A percentile compares a stretch with the other conserved stretches of the same genome.
Evolutionary conservation across 208 protist genomes (phyloP).

Genomic region (Leishmania tarentolae): DNA sequence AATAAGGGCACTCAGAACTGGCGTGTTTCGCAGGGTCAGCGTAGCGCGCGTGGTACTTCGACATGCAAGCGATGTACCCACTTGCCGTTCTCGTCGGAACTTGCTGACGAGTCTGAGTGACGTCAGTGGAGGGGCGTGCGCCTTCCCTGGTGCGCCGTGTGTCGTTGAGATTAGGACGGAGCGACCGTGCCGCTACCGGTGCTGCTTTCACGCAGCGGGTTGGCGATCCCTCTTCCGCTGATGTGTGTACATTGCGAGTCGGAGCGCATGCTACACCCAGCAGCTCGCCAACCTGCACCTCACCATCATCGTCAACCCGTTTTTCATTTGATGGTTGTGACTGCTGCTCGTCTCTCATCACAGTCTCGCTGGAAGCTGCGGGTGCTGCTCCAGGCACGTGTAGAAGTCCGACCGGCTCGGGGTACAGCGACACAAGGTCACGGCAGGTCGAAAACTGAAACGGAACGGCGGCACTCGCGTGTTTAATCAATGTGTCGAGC

Average conservation of each 20-base stretch:
- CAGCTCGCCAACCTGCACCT: constrained; percentile 13
- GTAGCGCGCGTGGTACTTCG: constrained; percentile 65
- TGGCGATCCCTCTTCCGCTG: neutral
- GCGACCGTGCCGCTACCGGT: neutral
- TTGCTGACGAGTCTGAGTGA: neutral
- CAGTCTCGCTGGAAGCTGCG: neutral
- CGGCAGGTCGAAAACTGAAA: constrained; percentile 26
- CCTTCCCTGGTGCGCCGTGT: neutral
- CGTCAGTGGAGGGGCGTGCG: neutral
- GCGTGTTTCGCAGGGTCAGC: constrained; percentile 43
- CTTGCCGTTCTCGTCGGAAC: neutral
- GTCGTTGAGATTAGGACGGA: neutral
- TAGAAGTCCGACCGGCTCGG: constrained; percentile 17
- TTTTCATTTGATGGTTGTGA: neutral
- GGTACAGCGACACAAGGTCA: constrained; percentile 19
- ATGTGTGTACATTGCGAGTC: neutral
- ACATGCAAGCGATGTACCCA: constrained; percentile 32
- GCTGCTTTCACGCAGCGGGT: neutral
- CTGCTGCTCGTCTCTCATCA: neutral
- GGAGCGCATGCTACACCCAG: constrained; percentile 15
- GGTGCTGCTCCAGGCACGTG: neutral
- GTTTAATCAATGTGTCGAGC: constrained; percentile 10
- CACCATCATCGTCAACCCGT: constrained; percentile 2
- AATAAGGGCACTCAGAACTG: constrained; percentile 58
- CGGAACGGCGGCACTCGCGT: constrained; percentile 22